Evolutionary conservation across 1,284 basidiomycete genomes (phyloP).

Genomic region (Pholiota adiposa): DNA sequence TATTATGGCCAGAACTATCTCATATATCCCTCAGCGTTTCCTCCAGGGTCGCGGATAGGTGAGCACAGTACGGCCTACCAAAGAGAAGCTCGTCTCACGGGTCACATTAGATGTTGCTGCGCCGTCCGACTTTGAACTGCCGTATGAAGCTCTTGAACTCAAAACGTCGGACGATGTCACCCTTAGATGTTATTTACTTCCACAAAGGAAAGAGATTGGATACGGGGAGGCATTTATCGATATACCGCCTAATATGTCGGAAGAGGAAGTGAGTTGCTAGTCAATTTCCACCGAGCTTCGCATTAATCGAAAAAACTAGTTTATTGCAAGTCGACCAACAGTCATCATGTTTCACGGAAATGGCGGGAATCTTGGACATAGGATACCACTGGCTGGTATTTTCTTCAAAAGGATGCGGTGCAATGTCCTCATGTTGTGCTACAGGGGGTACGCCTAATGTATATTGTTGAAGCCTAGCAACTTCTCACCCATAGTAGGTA

Average conservation of each 20-base stretch:
- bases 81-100: not conserved
- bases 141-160: conserved; percentile 76
- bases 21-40: conserved; percentile 90
- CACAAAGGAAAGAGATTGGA: conserved; percentile 41
- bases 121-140: conserved; percentile 72
- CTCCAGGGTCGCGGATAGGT: conserved; percentile 82
- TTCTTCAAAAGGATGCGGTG: conserved; percentile 86
- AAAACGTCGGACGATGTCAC: conserved; percentile 45
- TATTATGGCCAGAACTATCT: conserved; percentile 87
- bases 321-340: conserved; percentile 75
- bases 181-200: conserved; percentile 45
- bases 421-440: conserved; percentile 89
- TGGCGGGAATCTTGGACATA: conserved; percentile 82
- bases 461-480: not conserved
- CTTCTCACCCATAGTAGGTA: conserved; percentile 54
- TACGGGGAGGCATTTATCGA: conserved; percentile 13
- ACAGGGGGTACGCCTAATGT: conserved; percentile 68
- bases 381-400: conserved; percentile 87
- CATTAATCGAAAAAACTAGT: conserved; percentile 41
- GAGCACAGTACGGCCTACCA: conserved; percentile 16
- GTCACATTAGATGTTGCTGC: conserved; percentile 64
- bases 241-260: conserved; percentile 33
- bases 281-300: not conserved
- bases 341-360: conserved; percentile 94
- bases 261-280: conserved; percentile 47